These are phyloP conservation scores for Sporodiniella umbellata DNA, from an alignment of 371 early-diverging fungal species.

Conservation along the genomic window DNA sequence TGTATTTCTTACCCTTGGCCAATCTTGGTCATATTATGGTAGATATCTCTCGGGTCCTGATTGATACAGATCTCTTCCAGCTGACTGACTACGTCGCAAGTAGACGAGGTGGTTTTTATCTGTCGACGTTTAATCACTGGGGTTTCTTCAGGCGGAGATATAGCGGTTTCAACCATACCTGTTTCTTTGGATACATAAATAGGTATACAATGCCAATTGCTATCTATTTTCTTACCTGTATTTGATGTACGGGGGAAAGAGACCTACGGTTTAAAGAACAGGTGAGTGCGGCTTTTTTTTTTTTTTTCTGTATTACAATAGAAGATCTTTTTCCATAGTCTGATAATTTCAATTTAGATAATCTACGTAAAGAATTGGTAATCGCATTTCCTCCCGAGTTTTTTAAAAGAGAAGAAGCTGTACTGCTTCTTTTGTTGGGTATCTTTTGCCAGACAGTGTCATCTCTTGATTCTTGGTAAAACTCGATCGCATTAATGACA, in stretches of 20 bases:
- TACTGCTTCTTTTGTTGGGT: slow-evolving; percentile 4
- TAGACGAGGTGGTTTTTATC: slow-evolving; percentile 10
- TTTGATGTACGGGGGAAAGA: too few relatives aligned
- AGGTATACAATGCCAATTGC: too few relatives aligned
- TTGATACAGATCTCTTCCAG: slow-evolving; percentile 81
- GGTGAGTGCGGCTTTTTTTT: too few relatives aligned
- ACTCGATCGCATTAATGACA: slow-evolving; percentile 91
- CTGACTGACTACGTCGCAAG: slow-evolving; percentile 72
- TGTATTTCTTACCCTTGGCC: slow-evolving; percentile 73
- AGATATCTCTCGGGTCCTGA: slow-evolving; percentile 77
- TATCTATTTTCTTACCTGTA: too few relatives aligned
- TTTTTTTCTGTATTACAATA: too few relatives aligned
- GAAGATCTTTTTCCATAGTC: slow-evolving; percentile 15
- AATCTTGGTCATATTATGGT: slow-evolving; percentile 83
- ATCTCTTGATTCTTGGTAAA: slow-evolving; percentile 59
- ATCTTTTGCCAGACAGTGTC: slow-evolving; percentile 32
- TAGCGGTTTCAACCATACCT: neutral
- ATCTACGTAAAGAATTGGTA: slow-evolving; percentile 17
- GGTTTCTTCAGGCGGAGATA: slow-evolving; percentile 2
- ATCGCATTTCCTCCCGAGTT: slow-evolving; percentile 11
- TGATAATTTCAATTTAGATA: slow-evolving; percentile 13
- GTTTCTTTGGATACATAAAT: too few relatives aligned
- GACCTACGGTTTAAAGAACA: too few relatives aligned
- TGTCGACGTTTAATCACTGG: slow-evolving; percentile 16
- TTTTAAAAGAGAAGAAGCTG: neutral